Conservation (phyloP, 129 eudicot genomes). For the Centaurea solstitialis region DNA sequence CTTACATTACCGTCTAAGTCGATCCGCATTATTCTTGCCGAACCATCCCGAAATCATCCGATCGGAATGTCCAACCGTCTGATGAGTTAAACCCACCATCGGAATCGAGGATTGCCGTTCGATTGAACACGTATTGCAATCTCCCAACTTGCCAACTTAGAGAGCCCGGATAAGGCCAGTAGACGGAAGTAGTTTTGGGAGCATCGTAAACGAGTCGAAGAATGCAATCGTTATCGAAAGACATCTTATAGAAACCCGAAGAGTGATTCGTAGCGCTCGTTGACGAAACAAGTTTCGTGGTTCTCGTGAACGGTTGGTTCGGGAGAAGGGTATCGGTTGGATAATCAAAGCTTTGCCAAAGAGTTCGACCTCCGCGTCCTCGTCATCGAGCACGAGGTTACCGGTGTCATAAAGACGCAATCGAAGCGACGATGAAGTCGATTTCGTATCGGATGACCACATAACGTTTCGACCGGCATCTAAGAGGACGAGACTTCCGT, state of each 20-base stretch:
- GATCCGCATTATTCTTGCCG: constrained; percentile 28
- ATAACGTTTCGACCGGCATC: constrained; percentile 18
- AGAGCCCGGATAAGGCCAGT: constrained; percentile 20
- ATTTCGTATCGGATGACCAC: constrained; percentile 26
- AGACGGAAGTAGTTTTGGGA: constrained; percentile 14
- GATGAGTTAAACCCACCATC: constrained; percentile 35
- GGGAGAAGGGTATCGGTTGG: constrained; percentile 45
- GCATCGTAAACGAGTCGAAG: constrained; percentile 35
- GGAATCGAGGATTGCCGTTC: constrained; percentile 21
- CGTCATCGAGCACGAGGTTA: constrained; percentile 27
- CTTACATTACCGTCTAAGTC: constrained; percentile 36
- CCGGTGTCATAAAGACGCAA: constrained; percentile 22
- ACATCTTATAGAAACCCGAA: constrained; percentile 36
- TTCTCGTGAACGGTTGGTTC: constrained; percentile 24
- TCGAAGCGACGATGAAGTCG: background rate
- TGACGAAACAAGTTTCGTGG: constrained; percentile 19
- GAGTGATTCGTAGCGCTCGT: constrained; percentile 21
- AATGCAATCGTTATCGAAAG: constrained; percentile 33
- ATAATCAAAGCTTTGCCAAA: constrained; percentile 43
- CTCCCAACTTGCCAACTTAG: constrained; percentile 4
- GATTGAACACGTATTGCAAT: constrained; percentile 8
- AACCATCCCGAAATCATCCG: constrained; percentile 28
- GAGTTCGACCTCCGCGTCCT: background rate
- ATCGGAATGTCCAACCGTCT: constrained; percentile 12
- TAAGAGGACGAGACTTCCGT: constrained; percentile 31